Base-by-base conservation (phyloP, 1,284 basidiomycete species). In the Apiotrichum brassicae region DNA sequence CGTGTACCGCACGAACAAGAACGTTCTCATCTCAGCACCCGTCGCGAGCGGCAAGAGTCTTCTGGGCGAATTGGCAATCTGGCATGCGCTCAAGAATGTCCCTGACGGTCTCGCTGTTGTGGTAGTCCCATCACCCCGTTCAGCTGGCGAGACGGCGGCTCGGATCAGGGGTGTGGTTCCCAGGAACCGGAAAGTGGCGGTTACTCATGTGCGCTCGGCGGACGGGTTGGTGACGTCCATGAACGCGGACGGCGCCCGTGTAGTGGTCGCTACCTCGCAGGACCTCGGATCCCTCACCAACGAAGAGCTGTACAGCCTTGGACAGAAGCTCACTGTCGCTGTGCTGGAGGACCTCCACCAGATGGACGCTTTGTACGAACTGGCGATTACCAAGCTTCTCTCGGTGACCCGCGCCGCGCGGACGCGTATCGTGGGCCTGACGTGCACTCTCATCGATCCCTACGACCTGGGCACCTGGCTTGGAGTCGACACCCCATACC, bases 341-440 rank as follows among this genome's bases (percentile, higher is more conserved):
- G 65, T 97, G 2, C 84, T 86, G 50, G 91, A 97, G 59, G 85
- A 87, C 62, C 74, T 99, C 19, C 90, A 99, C 61, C 81, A 87
- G 24, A 76, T 99, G 41, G 83, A 90, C 63, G 75, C 83, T 3
- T 72, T 77, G 1, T 97, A 95, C 72, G 97, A 99, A 68, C 78
- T 97, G 6, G 81, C 79, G 3, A 66, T 95, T 22, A 81, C 88
- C 12, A 73, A 85, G 9, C 77, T 88, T 4, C 48, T 74, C 4
- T 79, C 82, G 46, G 77, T 80, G 11, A 81, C 81, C 8, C 80
- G 84, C 61, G 73, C 76, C 0, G 73, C 73, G 20, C 77, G 82
- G 4, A 82, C 82, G 1, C 84, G 95, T 22, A 82, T 85, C 49
- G 78, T 97, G 23, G 93, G 86, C 0, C 75, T 93, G 12, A 82